Base-by-base conservation (phyloP, 805 yeast genomes). In the Nematodospora valgi region DNA sequence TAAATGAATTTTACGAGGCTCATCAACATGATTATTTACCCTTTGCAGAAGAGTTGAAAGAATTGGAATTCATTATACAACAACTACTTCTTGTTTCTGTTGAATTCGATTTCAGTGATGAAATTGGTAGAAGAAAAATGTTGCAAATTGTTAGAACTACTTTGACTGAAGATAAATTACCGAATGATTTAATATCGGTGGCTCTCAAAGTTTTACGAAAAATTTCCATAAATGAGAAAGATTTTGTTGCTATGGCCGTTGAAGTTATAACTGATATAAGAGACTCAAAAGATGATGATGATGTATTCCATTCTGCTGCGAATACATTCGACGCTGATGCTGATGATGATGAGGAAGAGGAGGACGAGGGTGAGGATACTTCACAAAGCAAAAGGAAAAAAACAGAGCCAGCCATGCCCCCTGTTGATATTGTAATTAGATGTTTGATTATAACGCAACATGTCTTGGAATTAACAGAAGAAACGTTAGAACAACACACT, bases 191-290 rank as follows among this genome's bases (percentile, higher is more conserved):
- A 20, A 70, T 78, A 17, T 71, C 72, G 24, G 66, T 74, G 9
- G 70, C 85, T 3, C 69, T 86, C 43, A 68, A 74, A 33, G 85
- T 88, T 2, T 70, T 89, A 44, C 70, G 78, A 24, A 81, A 76
- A 44, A 59, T 86, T 8, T 82, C 95, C 1, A 76, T 82, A 14
- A 84, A 74, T 53, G 96, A 87, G 49, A 74, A 80, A 37, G 96
- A 91, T 62, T 89, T 89, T 53, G 76, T 86, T 17, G 78, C 85
- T 23, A 82, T 87, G 78, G 72, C 84, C 13, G 76, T 83, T n/a
- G 97, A 91, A 65, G 76, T 87, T 12, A 79, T 88, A 24, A 79
- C 86, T 27, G 97, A 89, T 64, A 69, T 89, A 32, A 75, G 86
- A 53, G 96, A 88, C 55, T 70, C 79, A 6, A 70, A 64, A 24